phyloP scores from a whole-genome alignment of 2,329 filamentous ascomycete species.

The Aspergillus spinulosporus region DNA sequence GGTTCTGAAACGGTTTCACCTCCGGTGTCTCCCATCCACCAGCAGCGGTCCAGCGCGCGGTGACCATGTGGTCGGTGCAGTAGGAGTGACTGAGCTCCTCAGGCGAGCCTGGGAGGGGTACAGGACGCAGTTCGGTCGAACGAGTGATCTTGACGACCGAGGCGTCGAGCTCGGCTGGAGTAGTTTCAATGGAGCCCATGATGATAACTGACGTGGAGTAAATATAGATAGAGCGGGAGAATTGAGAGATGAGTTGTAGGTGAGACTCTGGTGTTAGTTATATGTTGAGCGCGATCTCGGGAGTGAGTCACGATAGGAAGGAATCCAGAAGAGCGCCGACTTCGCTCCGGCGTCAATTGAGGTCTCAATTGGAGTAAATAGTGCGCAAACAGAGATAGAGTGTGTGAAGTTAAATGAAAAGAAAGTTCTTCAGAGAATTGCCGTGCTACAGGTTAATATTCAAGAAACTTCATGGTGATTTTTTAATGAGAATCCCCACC shows the following conservation, averaged over 20 bases:
- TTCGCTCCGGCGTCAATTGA: neutral
- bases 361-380: neutral
- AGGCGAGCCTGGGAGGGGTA: conserved; percentile 41
- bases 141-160: conserved; percentile 43
- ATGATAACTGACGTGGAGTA: conserved; percentile 5
- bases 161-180: conserved; percentile 39
- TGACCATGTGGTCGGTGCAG: conserved; percentile 87
- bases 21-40: conserved; percentile 72
- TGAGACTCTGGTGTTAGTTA: neutral
- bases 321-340: neutral
- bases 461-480: neutral
- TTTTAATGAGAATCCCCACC: conserved; percentile 9
- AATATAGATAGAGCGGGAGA: neutral
- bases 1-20: conserved; percentile 73
- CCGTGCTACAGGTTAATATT: neutral
- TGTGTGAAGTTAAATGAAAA: neutral
- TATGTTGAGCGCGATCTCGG: neutral
- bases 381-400: neutral
- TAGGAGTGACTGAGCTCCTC: conserved; percentile 42
- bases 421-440: neutral
- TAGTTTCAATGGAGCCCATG: conserved; percentile 35
- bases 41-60: conserved; percentile 64
- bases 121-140: conserved; percentile 36
- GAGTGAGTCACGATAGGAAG: conserved; percentile 14
- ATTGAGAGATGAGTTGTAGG: neutral